Base-by-base conservation (phyloP, 257 asterid genomes). In the Petrea volubilis region DNA sequence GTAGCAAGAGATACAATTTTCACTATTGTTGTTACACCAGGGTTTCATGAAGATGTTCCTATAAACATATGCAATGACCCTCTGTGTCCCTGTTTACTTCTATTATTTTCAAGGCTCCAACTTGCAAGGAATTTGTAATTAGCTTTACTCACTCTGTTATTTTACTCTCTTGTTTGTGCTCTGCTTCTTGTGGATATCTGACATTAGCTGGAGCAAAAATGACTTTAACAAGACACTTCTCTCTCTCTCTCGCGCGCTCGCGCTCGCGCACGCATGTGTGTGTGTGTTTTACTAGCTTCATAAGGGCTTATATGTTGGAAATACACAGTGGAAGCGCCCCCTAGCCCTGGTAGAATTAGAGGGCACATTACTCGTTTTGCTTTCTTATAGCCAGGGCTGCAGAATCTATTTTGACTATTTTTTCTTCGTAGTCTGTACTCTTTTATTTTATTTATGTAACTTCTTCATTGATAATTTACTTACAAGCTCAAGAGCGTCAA, bases 61-160 rank as follows among this genome's bases (percentile, higher is more conserved):
- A 33, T n/a, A 52, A 75, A 68, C 80, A 68, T 51, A 59, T 60
- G 72, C 77, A 44, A 31, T 24, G 38, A 31, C 38, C 3, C 5
- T 31, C 38, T 1, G 6, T 14, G 18, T 58, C 64, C 24, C 56
- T 73, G 36, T 31, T 68, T 56, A 33, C 59, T 55, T 67, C 29
- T 46, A 40, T 73, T 63, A 38, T 80, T n/a, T 64, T 49, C 70
- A 6, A 50, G 25, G 17, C 67, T 64, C 55, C 64, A 55, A 70
- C 64, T 68, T 78, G 56, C 60, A 7, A 57, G 23, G 46, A 52
- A 68, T 66, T 64, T 77, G 85, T 74, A 61, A 74, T 64, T 77
- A 70, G 74, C 52, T 75, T 3, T n/a, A n/a, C n/a, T n/a, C n/a
- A n/a, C n/a, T 11, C 29, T 29, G 33, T 57, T 25, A n/a, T 13